Percentiles rank a stretch among this genome's conserved stretches.
These are phyloP conservation scores for Sextonia rubra DNA, from an alignment of 164 flowering plant species.

Conservation along the genomic window DNA sequence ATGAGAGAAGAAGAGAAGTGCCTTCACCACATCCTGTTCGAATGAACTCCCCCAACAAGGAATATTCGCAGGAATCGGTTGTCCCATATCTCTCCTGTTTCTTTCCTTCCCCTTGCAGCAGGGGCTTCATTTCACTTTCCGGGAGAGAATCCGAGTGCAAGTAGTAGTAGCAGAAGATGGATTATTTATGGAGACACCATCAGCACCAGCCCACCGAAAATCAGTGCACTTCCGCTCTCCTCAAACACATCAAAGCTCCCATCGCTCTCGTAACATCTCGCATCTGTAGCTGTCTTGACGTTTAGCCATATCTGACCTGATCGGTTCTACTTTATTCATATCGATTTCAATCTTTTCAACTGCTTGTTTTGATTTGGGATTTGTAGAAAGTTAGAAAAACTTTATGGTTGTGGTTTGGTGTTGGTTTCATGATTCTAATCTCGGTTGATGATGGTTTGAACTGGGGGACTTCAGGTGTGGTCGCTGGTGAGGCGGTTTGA, in stretches of 20 bases:
- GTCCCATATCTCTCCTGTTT: not conserved
- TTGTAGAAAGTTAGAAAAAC: too few species aligned
- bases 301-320: too few species aligned
- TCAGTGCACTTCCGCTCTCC: conserved; percentile 60
- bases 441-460: too few species aligned
- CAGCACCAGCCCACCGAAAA: conserved; percentile 41
- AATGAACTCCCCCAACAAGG: not conserved
- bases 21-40: not conserved
- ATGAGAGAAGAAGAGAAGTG: not conserved
- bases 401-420: too few species aligned
- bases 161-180: conserved; percentile 25
- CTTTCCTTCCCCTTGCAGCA: not conserved
- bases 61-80: not conserved
- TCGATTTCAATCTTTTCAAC: too few species aligned
- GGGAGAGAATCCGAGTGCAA: conserved; percentile 10
- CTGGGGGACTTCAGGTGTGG: conserved; percentile 50
- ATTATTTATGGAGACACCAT: conserved; percentile 51
- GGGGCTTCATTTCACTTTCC: not conserved
- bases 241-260: conserved; percentile 71
- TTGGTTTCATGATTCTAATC: too few species aligned
- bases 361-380: too few species aligned
- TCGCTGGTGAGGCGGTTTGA: conserved; percentile 84
- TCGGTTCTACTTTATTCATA: too few species aligned
- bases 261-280: conserved; percentile 48
- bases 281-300: too few species aligned